A percentile compares a stretch with the other conserved stretches of the same genome.
phyloP scores from a whole-genome alignment of 1,139 yeast species.

The Blastobotrys elegans region DNA sequence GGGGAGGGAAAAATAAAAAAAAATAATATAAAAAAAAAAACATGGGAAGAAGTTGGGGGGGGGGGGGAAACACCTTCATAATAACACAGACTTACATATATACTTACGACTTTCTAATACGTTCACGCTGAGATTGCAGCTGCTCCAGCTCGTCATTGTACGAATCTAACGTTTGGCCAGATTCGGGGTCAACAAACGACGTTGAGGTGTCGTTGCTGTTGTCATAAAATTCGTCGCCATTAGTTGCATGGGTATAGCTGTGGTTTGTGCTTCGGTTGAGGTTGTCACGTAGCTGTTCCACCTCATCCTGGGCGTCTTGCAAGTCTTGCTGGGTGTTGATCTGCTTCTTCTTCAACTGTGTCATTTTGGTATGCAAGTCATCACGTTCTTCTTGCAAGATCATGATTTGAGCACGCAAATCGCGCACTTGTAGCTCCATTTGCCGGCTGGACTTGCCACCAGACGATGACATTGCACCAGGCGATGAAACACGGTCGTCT shows the following conservation, averaged over 20 bases:
- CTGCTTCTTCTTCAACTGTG: slow-evolving; percentile 34
- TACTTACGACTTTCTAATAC: slow-evolving; percentile 2
- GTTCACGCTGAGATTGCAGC: slow-evolving; percentile 22
- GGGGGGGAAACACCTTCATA: too few relatives aligned
- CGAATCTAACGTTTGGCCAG: slow-evolving; percentile 26
- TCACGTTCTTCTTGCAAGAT: slow-evolving; percentile 82
- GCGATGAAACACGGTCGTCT: slow-evolving; percentile 21
- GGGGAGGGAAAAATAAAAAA: background rate
- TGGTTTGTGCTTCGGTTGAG: slow-evolving; percentile 13
- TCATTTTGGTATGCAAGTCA: slow-evolving; percentile 52
- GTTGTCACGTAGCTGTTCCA: slow-evolving; percentile 18
- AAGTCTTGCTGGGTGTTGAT: slow-evolving; percentile 29
- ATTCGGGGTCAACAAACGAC: slow-evolving; percentile 20
- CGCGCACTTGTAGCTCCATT: slow-evolving; percentile 71
- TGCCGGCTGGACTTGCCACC: slow-evolving; percentile 57
- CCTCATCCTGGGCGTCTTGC: slow-evolving; percentile 24
- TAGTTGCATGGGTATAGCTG: background rate
- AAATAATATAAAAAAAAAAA: background rate
- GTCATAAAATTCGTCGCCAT: background rate
- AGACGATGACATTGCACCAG: slow-evolving; percentile 27
- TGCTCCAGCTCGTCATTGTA: slow-evolving; percentile 25
- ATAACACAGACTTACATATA: background rate
- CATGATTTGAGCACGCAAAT: slow-evolving; percentile 76
- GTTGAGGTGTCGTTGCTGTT: background rate
- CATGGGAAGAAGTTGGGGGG: background rate